Percentiles rank a stretch among this genome's conserved stretches.
These are phyloP conservation scores for Parastagonospora avenae DNA, from an alignment of 2,329 filamentous ascomycete genomes.

Conservation along the genomic window DNA sequence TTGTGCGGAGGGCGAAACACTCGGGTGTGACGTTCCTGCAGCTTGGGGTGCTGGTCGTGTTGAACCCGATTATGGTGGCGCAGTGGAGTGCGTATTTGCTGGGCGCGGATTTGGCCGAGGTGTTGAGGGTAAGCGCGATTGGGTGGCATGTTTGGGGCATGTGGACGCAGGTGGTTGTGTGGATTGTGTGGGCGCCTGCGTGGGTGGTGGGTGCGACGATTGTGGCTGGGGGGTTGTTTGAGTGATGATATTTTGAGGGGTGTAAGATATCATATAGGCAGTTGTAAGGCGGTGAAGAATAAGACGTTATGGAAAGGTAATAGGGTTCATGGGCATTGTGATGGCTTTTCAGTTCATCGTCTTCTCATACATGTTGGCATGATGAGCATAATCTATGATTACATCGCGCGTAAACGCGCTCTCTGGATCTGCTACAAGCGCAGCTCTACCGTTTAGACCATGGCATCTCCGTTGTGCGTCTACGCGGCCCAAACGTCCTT, in stretches of 20 bases:
- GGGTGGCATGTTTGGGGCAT: slow-evolving; percentile 89
- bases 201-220: slow-evolving; percentile 69
- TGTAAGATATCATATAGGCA: background rate
- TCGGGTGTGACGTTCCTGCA: slow-evolving; percentile 14
- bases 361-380: background rate
- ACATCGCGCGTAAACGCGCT: slow-evolving; percentile 9
- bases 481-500: slow-evolving; percentile 92
- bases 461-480: background rate
- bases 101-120: slow-evolving; percentile 52
- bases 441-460: background rate
- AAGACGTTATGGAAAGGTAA: background rate
- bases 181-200: slow-evolving; percentile 94
- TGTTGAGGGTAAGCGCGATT: slow-evolving; percentile 76
- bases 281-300: background rate
- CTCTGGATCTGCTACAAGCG: background rate
- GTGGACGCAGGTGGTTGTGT: slow-evolving; percentile 88
- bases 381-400: slow-evolving; percentile 17
- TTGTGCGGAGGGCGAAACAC: slow-evolving; percentile 55
- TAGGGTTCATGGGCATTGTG: background rate
- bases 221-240: slow-evolving; percentile 30
- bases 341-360: slow-evolving; percentile 13
- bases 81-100: slow-evolving; percentile 29
- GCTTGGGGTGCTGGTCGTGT: slow-evolving; percentile 25
- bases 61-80: slow-evolving; percentile 43
- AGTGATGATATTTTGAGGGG: background rate